phyloP scores from a whole-genome alignment of 2,329 filamentous ascomycete species.

The Tolypocladium guangdongense region DNA sequence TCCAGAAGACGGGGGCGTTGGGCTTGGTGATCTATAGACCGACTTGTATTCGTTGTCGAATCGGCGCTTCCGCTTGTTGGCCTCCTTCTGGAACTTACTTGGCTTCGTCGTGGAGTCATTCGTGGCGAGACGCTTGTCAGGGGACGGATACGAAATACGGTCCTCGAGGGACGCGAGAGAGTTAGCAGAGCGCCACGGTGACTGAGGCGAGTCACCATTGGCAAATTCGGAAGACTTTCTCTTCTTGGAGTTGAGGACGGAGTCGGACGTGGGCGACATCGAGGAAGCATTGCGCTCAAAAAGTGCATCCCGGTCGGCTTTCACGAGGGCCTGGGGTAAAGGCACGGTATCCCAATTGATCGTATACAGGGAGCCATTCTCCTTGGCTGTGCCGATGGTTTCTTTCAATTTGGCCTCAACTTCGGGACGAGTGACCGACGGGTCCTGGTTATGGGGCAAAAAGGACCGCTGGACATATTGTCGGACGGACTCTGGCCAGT shows the following conservation, averaged over 20 bases:
- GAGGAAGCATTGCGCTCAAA: constrained; percentile 24
- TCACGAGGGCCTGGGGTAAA: constrained; percentile 75
- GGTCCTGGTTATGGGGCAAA: constrained; percentile 56
- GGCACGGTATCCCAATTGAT: constrained; percentile 78
- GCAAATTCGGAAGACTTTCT: constrained; percentile 65
- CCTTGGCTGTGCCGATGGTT: constrained; percentile 74
- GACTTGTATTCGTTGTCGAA: constrained; percentile 61
- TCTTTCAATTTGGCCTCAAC: constrained; percentile 78
- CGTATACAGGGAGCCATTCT: constrained; percentile 56
- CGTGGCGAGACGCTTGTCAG: constrained; percentile 28
- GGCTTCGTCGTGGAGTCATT: constrained; percentile 38
- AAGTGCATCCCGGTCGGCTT: constrained; percentile 51
- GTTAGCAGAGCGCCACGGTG: constrained; percentile 70
- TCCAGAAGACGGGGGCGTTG: constrained; percentile 44
- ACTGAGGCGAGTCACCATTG: constrained; percentile 41
- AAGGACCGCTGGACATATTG: constrained; percentile 87
- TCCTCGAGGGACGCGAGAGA: constrained; percentile 51
- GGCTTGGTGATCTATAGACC: constrained; percentile 43
- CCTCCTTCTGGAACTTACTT: constrained; percentile 88
- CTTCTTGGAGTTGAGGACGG: constrained; percentile 50
- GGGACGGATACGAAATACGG: constrained; percentile 55
- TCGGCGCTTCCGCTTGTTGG: constrained; percentile 82
- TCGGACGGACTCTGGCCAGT: constrained; percentile 76
- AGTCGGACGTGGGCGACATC: constrained; percentile 11
- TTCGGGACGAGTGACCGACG: constrained; percentile 52